Evolutionary conservation across 495 filamentous ascomycete species (phyloP).

Genomic region (Penicillium steckii): DNA sequence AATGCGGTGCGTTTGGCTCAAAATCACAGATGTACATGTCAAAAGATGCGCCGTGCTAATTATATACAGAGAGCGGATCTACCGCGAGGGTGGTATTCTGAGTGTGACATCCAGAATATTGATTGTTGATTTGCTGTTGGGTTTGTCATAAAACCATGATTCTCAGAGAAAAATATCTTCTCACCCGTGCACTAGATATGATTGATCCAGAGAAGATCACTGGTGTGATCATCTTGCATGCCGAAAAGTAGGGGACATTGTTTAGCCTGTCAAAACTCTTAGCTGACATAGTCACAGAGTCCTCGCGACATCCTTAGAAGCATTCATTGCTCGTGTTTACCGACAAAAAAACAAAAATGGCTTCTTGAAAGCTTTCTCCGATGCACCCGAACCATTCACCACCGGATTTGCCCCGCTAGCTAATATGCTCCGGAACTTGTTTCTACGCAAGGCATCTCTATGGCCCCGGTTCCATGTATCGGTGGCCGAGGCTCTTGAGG

Average conservation of each 20-base stretch:
- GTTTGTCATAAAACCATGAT: conserved; percentile 27
- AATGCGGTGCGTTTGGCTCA: conserved; percentile 47
- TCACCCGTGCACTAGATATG: conserved; percentile 45
- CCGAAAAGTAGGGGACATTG: conserved; percentile 57
- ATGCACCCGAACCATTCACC: conserved; percentile 89
- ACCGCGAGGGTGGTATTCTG: conserved; percentile 84
- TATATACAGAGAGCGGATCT: conserved; percentile 73
- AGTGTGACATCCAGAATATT: conserved; percentile 96
- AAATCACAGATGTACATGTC: not conserved
- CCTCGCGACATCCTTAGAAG: conserved; percentile 84
- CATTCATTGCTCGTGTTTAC: conserved; percentile 92
- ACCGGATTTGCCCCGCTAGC: conserved; percentile 85
- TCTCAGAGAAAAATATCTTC: not conserved
- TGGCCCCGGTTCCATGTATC: conserved; percentile 96
- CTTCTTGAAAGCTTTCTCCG: conserved; percentile 95
- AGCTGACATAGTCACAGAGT: conserved; percentile 43
- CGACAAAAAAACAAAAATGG: conserved; percentile 89
- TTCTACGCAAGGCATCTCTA: conserved; percentile 81
- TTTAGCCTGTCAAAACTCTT: not conserved
- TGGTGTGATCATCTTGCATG: conserved; percentile 84
- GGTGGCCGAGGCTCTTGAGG: conserved; percentile 85
- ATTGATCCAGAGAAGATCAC: conserved; percentile 83
- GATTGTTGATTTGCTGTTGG: conserved; percentile 86
- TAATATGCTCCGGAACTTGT: conserved; percentile 90
- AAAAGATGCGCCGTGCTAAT: conserved; percentile 17